Base-by-base conservation (phyloP, 2,329 filamentous ascomycete genomes). In the Fusarium sterilihyphosum region DNA sequence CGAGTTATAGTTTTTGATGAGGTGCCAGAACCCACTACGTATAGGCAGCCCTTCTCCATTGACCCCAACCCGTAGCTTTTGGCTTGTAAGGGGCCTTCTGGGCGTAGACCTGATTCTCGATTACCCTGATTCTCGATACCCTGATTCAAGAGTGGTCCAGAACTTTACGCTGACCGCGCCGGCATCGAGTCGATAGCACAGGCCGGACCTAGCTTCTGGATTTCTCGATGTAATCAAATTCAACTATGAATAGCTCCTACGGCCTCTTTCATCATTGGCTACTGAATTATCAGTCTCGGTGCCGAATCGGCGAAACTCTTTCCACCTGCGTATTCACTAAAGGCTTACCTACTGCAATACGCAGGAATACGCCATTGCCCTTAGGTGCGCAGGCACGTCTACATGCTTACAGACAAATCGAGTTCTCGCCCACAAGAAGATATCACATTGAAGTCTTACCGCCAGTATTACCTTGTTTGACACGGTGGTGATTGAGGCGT, bases 381-480 rank as follows among this genome's bases (percentile, higher is more conserved):
- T 22, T 22, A 3, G 24, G 18, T 8, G 4, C 16, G 6, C 6
- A 47, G 46, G 11, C 13, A 22, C 46, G 13, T 29, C 20, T 22
- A 29, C 2, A 22, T 49, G 3, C 46, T 49, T 3, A 49, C 46
- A 29, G 26, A 22, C 9, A 22, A 49, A 8, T 22, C 18, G 6
- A 11, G 13, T 22, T 16, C 18, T 29, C 6, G 8, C 3, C 1
- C 13, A 29, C 5, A 11, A 22, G 2, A 3, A 5, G 8, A 29
- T 0, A 22, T 49, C 6, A 3, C 9, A 29, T 29, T 0, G 4
- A 22, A 22, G 4, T 0, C 9, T 2, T 2, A 29, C 26, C 1
- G 4, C 10, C 13, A 29, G 8, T 29, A 14, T 0, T 22, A 11
- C 13, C 12, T 29, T 22, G 0, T 3, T 5, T 16, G 26, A 29